phyloP scores from a whole-genome alignment of 2,329 filamentous ascomycete genomes.

The Phaeophleospora eucalypticola region DNA sequence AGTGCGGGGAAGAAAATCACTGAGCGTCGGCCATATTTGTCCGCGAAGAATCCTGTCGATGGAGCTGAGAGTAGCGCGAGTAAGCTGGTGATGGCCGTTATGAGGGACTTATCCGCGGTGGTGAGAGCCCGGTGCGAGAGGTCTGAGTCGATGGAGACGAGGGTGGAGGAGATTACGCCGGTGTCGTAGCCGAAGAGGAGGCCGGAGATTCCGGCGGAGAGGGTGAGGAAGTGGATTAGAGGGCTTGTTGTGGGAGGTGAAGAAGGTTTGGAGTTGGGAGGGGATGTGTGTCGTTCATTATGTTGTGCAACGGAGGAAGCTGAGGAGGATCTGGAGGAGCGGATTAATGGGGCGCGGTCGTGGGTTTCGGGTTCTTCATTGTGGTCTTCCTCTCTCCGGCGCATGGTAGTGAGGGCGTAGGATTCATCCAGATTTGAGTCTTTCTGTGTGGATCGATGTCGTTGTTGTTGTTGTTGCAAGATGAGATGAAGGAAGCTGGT shows the following conservation, averaged over 20 bases:
- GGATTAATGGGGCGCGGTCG: not conserved
- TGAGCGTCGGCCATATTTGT: conserved; percentile 44
- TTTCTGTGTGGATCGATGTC: too few relatives aligned
- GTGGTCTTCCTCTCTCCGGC: not conserved
- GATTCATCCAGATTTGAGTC: not conserved
- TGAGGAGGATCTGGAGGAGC: not conserved
- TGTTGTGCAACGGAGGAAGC: not conserved
- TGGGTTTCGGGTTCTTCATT: not conserved
- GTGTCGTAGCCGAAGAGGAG: conserved; percentile 62
- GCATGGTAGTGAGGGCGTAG: not conserved
- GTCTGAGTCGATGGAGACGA: conserved; percentile 53
- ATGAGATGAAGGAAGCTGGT: too few relatives aligned
- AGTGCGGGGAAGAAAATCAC: conserved; percentile 55
- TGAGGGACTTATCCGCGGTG: conserved; percentile 55
- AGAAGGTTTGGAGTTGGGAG: conserved; percentile 28
- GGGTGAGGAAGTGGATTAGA: conserved; percentile 53
- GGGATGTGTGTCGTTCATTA: conserved; percentile 17
- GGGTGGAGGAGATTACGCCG: conserved; percentile 58
- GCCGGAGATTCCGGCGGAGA: conserved; percentile 56
- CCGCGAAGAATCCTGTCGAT: conserved; percentile 41
- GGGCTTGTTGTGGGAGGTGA: conserved; percentile 6
- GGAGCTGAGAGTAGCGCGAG: conserved; percentile 53
- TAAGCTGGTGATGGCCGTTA: conserved; percentile 56
- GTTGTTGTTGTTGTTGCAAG: too few relatives aligned
- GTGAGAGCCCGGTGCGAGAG: conserved; percentile 46